Evolutionary conservation across 2,329 filamentous ascomycete species (phyloP).

Genomic region (Graphium sp.): DNA sequence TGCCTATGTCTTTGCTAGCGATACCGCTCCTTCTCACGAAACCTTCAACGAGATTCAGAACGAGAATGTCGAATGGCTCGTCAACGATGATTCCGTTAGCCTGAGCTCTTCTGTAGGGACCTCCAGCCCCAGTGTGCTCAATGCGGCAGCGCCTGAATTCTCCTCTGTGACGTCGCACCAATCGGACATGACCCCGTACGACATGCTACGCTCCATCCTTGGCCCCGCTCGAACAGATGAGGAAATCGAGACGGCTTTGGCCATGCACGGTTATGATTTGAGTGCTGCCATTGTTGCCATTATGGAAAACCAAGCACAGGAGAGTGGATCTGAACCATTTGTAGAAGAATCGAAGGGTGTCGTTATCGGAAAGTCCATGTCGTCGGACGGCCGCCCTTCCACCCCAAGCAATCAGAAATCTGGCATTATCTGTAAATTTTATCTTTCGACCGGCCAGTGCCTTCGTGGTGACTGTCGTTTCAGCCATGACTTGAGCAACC

Average conservation of each 20-base stretch:
- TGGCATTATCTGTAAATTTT: slow-evolving; percentile 92
- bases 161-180: slow-evolving; percentile 42
- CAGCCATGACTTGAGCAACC: slow-evolving; percentile 87
- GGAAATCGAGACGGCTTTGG: slow-evolving; percentile 83
- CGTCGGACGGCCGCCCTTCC: slow-evolving; percentile 53
- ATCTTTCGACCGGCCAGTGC: slow-evolving; percentile 87
- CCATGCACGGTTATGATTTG: slow-evolving; percentile 80
- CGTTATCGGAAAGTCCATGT: slow-evolving; percentile 81
- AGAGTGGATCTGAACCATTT: slow-evolving; percentile 16
- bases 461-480: slow-evolving; percentile 92
- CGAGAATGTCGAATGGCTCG: slow-evolving; percentile 94
- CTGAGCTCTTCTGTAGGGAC: slow-evolving; percentile 58
- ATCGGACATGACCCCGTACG: slow-evolving; percentile 91
- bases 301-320: slow-evolving; percentile 53
- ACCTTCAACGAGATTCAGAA: slow-evolving; percentile 82
- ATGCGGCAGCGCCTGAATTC: slow-evolving; percentile 69
- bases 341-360: slow-evolving; percentile 45
- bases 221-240: slow-evolving; percentile 81
- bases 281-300: slow-evolving; percentile 81
- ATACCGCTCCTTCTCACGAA: slow-evolving; percentile 64
- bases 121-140: slow-evolving; percentile 53
- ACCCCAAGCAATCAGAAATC: slow-evolving; percentile 68
- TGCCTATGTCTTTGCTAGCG: slow-evolving; percentile 83
- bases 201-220: slow-evolving; percentile 90
- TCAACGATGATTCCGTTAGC: slow-evolving; percentile 67